Evolutionary conservation across 2,329 filamentous ascomycete genomes (phyloP), one percentile per base, ranked within the genome.

Genomic region (Botrytis squamosa): DNA sequence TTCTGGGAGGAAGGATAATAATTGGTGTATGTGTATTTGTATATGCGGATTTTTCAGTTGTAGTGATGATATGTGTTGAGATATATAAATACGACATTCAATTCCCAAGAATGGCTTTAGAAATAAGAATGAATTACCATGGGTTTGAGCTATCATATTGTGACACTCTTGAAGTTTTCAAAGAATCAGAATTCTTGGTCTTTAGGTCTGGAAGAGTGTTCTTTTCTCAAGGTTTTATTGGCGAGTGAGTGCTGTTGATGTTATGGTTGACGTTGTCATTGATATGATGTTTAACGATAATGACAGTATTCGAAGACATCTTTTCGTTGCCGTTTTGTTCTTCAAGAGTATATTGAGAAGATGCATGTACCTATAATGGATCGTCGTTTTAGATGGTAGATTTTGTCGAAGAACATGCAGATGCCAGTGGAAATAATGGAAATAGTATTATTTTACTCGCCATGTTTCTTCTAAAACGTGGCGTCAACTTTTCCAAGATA

Each of bases 301-400:
- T 0, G 2, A 55, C 12, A 1, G n/a, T 7, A 8, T 8, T n/a
- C 4, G 25, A n/a, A 55, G 14, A 55, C 0, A 18, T 2, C 52
- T 55, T 55, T 55, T 55, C 52, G 7, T n/a, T 55, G 25, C 6
- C 6, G 0, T 0, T 18, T 55, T 29, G n/a, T 18, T 7, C 6
- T 12, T 29, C n/a, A 29, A 3, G 3, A 2, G 5, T 16, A 3
- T 18, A 5, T 8, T 18, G 3, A 29, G n/a, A 55, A 29, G 12
- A 2, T 29, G 5, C 5, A 55, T 55, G 2, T 55, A 25, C 10
- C 0, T 52, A n/a, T 29, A 1, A 55, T 55, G 1, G 25, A 29
- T 3, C 5, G 25, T 16, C 3, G 7, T 29, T 16, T 16, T 25
- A 29, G 5, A 55, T n/a, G 5, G 3, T 7, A 6, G 0, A 8